phyloP scores from a whole-genome alignment of 2,329 filamentous ascomycete genomes.

The Colletotrichum sp. region DNA sequence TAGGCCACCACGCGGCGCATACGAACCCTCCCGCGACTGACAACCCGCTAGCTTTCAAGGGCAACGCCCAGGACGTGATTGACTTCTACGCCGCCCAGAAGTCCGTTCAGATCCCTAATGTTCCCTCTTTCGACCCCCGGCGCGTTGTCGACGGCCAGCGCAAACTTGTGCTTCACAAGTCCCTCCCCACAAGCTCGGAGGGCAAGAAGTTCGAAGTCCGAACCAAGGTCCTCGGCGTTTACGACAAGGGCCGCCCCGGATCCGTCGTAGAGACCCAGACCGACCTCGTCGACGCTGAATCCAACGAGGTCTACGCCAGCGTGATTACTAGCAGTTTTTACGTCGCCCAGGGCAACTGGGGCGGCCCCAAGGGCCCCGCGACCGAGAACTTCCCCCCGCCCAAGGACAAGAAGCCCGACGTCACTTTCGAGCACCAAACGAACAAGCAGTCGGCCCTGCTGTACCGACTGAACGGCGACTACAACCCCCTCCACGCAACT shows the following conservation, averaged over 20 bases:
- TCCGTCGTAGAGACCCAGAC: constrained; percentile 83
- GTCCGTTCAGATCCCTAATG: constrained; percentile 71
- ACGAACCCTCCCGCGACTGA: neutral
- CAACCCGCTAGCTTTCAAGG: constrained; percentile 70
- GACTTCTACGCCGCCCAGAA: constrained; percentile 81
- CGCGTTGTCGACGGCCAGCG: constrained; percentile 86
- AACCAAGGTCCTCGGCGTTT: constrained; percentile 81
- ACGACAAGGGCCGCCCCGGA: constrained; percentile 87
- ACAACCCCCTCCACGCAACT: constrained; percentile 90
- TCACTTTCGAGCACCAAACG: constrained; percentile 72
- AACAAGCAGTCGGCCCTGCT: constrained; percentile 74
- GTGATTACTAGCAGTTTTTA: constrained; percentile 77
- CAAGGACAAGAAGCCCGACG: constrained; percentile 72
- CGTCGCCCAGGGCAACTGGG: constrained; percentile 82
- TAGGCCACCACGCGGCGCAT: constrained; percentile 41
- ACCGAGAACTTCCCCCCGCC: constrained; percentile 81
- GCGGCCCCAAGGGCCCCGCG: constrained; percentile 87
- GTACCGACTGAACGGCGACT: constrained; percentile 90
- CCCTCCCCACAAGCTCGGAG: constrained; percentile 72
- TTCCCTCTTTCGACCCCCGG: constrained; percentile 76
- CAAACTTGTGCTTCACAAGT: constrained; percentile 77
- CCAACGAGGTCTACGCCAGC: constrained; percentile 73
- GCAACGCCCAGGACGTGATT: constrained; percentile 74
- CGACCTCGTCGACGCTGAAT: constrained; percentile 73
- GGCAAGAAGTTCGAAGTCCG: constrained; percentile 78